Evolutionary conservation across 768 basidiomycete species (phyloP).

Genomic region (Tulasnella calospora): DNA sequence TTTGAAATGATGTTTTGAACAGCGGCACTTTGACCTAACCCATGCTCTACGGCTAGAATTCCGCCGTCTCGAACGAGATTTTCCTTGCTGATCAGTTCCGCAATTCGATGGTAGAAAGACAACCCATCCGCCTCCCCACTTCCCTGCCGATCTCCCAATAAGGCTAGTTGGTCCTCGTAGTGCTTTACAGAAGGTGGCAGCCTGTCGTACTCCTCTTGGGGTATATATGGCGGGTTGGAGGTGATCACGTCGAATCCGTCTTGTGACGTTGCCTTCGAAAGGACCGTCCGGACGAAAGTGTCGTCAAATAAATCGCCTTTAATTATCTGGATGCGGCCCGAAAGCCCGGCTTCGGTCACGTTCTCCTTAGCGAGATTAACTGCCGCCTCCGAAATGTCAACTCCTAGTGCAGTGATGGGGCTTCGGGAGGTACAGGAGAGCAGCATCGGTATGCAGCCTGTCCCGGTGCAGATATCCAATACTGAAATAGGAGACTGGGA

Average conservation of each 20-base stretch:
- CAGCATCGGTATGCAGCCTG: constrained; percentile 87
- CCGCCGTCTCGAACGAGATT: constrained; percentile 49
- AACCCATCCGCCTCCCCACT: constrained; percentile 43
- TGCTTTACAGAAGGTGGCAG: constrained; percentile 66
- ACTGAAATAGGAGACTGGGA: constrained; percentile 40
- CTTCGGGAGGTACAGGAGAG: constrained; percentile 61
- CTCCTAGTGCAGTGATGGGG: constrained; percentile 50
- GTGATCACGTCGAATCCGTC: constrained; percentile 71
- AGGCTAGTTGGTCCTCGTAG: constrained; percentile 76
- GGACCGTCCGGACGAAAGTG: constrained; percentile 15
- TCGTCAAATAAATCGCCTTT: constrained; percentile 31
- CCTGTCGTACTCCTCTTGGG: constrained; percentile 54
- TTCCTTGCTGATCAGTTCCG: constrained; percentile 42
- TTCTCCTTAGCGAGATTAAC: constrained; percentile 49
- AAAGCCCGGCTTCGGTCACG: constrained; percentile 28
- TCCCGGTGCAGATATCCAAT: constrained; percentile 89
- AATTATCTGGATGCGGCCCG: constrained; percentile 31
- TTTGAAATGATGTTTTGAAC: constrained; percentile 55
- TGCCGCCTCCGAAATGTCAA: constrained; percentile 67
- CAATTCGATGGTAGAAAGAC: constrained; percentile 61
- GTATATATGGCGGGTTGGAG: constrained; percentile 84
- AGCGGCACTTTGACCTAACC: constrained; percentile 59
- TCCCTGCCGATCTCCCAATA: constrained; percentile 49
- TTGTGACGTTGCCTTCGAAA: not conserved
- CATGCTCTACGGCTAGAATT: constrained; percentile 73